A percentile compares a stretch with the other conserved stretches of the same genome.
These are phyloP conservation scores for Rubia peregrina DNA, from an alignment of 305 asterid species.

Conservation along the genomic window DNA sequence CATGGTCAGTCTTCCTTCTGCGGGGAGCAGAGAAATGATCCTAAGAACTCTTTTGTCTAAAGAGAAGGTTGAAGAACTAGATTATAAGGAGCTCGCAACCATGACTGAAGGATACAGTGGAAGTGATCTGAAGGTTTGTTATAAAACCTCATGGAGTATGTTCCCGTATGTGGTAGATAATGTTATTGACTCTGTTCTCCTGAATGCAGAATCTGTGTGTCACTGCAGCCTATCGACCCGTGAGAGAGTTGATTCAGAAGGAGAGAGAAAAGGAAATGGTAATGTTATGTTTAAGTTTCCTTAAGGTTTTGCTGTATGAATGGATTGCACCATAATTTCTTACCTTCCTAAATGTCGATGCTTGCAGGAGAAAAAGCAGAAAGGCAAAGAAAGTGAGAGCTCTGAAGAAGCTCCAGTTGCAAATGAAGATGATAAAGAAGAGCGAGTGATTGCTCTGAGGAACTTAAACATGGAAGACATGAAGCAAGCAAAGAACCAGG, in stretches of 20 bases:
- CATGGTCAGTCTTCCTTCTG: slow-evolving; percentile 87
- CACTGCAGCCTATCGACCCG: slow-evolving; percentile 93
- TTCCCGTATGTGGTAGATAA: slow-evolving; percentile 7
- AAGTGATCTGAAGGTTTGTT: slow-evolving; percentile 91
- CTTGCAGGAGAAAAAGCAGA: slow-evolving; percentile 49
- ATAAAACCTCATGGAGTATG: slow-evolving; percentile 1
- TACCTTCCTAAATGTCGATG: slow-evolving; percentile 1
- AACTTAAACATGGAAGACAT: slow-evolving; percentile 86
- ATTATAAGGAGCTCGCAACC: slow-evolving; percentile 71
- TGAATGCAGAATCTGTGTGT: slow-evolving; percentile 70
- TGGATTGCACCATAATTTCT: background rate
- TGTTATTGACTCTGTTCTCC: slow-evolving; percentile 21
- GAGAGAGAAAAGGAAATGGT: slow-evolving; percentile 73
- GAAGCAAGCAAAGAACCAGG: slow-evolving; percentile 89
- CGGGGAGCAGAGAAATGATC: slow-evolving; percentile 79
- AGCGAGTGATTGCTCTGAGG: slow-evolving; percentile 55
- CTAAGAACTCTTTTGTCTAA: slow-evolving; percentile 72
- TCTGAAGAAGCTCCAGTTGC: slow-evolving; percentile 34
- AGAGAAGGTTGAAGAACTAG: slow-evolving; percentile 69
- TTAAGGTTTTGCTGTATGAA: background rate
- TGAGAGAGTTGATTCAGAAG: slow-evolving; percentile 72
- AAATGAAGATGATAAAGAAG: slow-evolving; percentile 44
- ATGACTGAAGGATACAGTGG: slow-evolving; percentile 96
- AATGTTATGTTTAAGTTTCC: slow-evolving; percentile 15
- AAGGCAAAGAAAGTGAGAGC: slow-evolving; percentile 36